A percentile compares a stretch with the other conserved stretches of the same genome.
These are phyloP conservation scores for Schizonepeta tenuifolia DNA, from an alignment of 257 asterid genomes.

Conservation along the genomic window DNA sequence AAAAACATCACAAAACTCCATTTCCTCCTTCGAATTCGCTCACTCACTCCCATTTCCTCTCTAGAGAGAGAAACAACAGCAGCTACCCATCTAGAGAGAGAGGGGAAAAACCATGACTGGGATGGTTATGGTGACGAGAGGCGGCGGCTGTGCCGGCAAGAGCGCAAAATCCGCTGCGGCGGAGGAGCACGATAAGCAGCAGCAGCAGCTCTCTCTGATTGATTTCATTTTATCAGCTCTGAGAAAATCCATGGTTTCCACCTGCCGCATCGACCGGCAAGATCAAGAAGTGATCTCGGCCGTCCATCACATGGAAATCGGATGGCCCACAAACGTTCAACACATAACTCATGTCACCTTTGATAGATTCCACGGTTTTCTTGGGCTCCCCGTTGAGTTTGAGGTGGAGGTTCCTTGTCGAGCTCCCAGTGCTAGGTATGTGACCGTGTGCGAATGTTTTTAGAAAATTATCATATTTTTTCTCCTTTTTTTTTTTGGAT, in stretches of 20 bases:
- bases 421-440: slow-evolving; percentile 97
- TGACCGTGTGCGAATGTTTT: too few species aligned
- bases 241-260: slow-evolving; percentile 86
- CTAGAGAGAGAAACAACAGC: slow-evolving; percentile 29
- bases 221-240: slow-evolving; percentile 76
- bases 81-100: background rate
- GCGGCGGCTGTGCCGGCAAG: slow-evolving; percentile 59
- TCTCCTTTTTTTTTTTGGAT: background rate
- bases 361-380: slow-evolving; percentile 88
- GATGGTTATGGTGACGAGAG: slow-evolving; percentile 73
- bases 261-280: slow-evolving; percentile 70
- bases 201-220: slow-evolving; percentile 65
- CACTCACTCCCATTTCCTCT: slow-evolving; percentile 11
- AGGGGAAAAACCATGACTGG: slow-evolving; percentile 51
- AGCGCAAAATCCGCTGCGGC: slow-evolving; percentile 50
- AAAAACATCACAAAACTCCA: slow-evolving; percentile 12
- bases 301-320: slow-evolving; percentile 85
- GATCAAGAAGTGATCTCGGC: slow-evolving; percentile 66
- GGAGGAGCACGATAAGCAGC: slow-evolving; percentile 50
- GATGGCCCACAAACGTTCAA: slow-evolving; percentile 92
- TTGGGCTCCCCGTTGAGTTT: slow-evolving; percentile 94
- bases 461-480: background rate
- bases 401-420: slow-evolving; percentile 81
- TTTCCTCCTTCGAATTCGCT: slow-evolving; percentile 11
- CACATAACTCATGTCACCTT: slow-evolving; percentile 94